Evolutionary conservation across 1,284 basidiomycete genomes (phyloP), one percentile per base, ranked within the genome.

Genomic region (Thelephora terrestris): DNA sequence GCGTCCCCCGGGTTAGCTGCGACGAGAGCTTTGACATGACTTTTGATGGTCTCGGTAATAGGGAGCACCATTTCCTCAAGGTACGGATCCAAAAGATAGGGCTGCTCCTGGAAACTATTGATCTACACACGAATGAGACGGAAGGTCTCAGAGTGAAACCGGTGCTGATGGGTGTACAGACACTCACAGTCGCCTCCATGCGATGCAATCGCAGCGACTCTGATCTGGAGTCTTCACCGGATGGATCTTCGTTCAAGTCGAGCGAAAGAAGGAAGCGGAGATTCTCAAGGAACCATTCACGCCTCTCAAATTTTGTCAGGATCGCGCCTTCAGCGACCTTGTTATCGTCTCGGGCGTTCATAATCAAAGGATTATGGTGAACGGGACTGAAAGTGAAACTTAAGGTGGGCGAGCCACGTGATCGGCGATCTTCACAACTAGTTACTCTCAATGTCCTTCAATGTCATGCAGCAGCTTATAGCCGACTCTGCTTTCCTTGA

Each of bases 81-180:
- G 58, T 80, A 85, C n/a, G 94, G 93, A 63, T 99, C 96, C n/a
- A 98, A 75, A 0, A 99, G 76, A 59, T 94, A 91, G 2, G 93
- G 75, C 58, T 95, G 89, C 51, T 98, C 94, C 61, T 97, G 93
- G 60, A 97, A 99, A 61, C 83, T 78, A 62, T 82, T 78, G 37
- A 98, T 76, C 93, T 97, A 14, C 37, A 51, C 14, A 14, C 25
- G 34, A 24, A 6, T 14, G 16, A 49, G 35, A 49, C 18, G 20
- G n/a, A n/a, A 46, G 20, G 25, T 38, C 1, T 37, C 20, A 2
- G 17, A 23, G 17, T 7, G 32, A 43, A 37, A 40, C 29, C 29
- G 29, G 4, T 34, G 2, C 47, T 10, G 4, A 16, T 24, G 46
- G 49, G 23, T 45, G 38, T 18, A 46, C 35, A 3, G 14, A 16